Evolutionary conservation across 306 rosid species (phyloP).

Genomic region (Quercus ilex): DNA sequence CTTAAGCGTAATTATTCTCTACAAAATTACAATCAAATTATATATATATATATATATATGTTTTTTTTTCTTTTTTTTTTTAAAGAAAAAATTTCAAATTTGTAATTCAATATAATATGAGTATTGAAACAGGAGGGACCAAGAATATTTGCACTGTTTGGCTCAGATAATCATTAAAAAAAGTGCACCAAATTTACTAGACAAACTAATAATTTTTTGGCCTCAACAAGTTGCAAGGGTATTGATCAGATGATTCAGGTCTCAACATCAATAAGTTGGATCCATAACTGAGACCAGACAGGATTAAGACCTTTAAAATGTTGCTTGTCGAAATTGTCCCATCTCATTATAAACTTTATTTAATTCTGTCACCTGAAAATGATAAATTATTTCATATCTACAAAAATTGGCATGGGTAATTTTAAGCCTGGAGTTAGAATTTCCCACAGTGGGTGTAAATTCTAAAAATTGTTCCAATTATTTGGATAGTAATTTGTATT

Average conservation of each 20-base stretch:
- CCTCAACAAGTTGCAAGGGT: slow-evolving; percentile 8
- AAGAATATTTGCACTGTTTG: too few relatives aligned
- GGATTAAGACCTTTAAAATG: not conserved
- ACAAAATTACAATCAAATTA: not conserved
- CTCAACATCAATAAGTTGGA: slow-evolving; percentile 16
- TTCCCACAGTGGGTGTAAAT: too few relatives aligned
- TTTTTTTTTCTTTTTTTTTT: too few relatives aligned
- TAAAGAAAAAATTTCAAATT: not conserved
- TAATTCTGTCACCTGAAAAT: too few relatives aligned
- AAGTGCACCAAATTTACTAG: not conserved
- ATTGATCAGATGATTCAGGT: slow-evolving; percentile 7
- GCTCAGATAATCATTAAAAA: too few relatives aligned
- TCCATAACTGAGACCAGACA: slow-evolving; percentile 3
- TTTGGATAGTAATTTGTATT: too few relatives aligned
- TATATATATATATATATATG: not conserved
- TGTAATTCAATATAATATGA: not conserved
- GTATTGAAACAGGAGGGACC: not conserved
- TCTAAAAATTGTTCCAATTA: too few relatives aligned
- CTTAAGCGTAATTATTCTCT: not conserved
- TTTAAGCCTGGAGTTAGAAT: too few relatives aligned
- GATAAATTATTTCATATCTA: too few relatives aligned
- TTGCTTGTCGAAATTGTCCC: not conserved
- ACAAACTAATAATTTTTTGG: slow-evolving; percentile 1
- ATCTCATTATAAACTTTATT: not conserved
- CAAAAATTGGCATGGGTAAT: too few relatives aligned